Evolutionary conservation across 495 filamentous ascomycete genomes (phyloP).

Genomic region (Zalerion maritima): DNA sequence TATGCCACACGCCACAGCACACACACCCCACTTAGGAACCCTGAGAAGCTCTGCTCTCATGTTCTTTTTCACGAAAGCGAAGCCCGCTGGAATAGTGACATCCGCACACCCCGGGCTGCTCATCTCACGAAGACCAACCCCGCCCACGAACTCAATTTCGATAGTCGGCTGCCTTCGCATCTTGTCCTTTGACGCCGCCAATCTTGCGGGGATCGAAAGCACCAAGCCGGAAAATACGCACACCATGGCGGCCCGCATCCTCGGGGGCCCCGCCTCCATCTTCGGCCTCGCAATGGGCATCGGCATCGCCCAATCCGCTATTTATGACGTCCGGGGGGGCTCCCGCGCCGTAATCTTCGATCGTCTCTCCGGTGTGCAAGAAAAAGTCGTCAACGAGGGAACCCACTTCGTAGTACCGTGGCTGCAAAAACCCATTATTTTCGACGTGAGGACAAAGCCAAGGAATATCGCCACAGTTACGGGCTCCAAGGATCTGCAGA

Average conservation of each 20-base stretch:
- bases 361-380: slow-evolving; percentile 79
- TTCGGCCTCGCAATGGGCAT: slow-evolving; percentile 54
- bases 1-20: too few relatives aligned
- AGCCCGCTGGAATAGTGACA: slow-evolving; percentile 6
- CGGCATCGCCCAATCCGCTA: slow-evolving; percentile 50
- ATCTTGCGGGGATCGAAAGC: slow-evolving; percentile 19
- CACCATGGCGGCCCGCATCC: slow-evolving; percentile 39
- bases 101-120: slow-evolving; percentile 2
- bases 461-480: slow-evolving; percentile 96
- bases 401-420: slow-evolving; percentile 95
- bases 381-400: slow-evolving; percentile 83
- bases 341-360: slow-evolving; percentile 97
- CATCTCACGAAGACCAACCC: too few relatives aligned
- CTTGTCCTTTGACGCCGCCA: too few relatives aligned
- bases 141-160: slow-evolving; percentile 15
- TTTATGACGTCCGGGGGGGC: slow-evolving; percentile 96
- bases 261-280: slow-evolving; percentile 44
- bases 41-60: too few relatives aligned
- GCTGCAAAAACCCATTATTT: slow-evolving; percentile 89
- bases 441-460: slow-evolving; percentile 95
- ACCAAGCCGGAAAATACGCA: slow-evolving; percentile 13
- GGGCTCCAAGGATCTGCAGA: slow-evolving; percentile 97
- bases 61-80: too few relatives aligned
- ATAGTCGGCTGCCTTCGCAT: slow-evolving; percentile 26
- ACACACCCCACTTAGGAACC: too few relatives aligned